Conservation (phyloP, 768 basidiomycete species). For the Glaciozyma martinii region DNA sequence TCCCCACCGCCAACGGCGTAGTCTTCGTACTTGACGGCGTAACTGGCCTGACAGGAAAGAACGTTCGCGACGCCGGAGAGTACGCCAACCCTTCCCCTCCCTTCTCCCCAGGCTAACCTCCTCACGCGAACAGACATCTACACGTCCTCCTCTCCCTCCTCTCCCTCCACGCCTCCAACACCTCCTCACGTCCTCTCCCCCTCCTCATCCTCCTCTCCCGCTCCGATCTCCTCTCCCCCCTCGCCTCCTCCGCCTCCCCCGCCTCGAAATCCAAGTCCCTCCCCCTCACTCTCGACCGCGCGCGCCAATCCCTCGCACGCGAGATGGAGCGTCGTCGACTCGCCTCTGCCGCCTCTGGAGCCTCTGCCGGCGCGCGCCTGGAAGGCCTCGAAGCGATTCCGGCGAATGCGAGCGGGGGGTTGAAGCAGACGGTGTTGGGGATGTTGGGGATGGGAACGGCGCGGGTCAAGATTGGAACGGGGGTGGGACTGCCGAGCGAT, state of each 20-base stretch:
- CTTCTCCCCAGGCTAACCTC: neutral
- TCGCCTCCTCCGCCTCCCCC: slow-evolving; percentile 1
- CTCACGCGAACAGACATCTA: slow-evolving; percentile 15
- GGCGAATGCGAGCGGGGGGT: neutral
- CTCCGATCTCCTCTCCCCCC: slow-evolving; percentile 17
- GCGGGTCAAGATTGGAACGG: too few relatives aligned
- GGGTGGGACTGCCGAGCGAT: slow-evolving; percentile 13
- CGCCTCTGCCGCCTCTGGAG: neutral
- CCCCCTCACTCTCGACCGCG: slow-evolving; percentile 24
- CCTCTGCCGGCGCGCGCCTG: slow-evolving; percentile 10
- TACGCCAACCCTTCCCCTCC: neutral
- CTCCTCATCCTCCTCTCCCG: slow-evolving; percentile 30
- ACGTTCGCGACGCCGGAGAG: slow-evolving; percentile 26
- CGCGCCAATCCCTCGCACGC: slow-evolving; percentile 23
- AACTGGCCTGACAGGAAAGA: slow-evolving; percentile 17
- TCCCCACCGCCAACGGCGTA: slow-evolving; percentile 28
- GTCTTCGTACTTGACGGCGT: slow-evolving; percentile 30
- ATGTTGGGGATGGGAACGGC: neutral
- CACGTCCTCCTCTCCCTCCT: slow-evolving; percentile 29
- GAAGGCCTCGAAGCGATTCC: slow-evolving; percentile 29
- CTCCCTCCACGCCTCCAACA: slow-evolving; percentile 3
- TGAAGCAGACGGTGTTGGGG: neutral
- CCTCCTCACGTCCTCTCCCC: neutral
- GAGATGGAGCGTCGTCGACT: slow-evolving; percentile 27
- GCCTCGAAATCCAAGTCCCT: slow-evolving; percentile 15